Conservation (phyloP, 441 rosid species). For the Gossypium lobatum region DNA sequence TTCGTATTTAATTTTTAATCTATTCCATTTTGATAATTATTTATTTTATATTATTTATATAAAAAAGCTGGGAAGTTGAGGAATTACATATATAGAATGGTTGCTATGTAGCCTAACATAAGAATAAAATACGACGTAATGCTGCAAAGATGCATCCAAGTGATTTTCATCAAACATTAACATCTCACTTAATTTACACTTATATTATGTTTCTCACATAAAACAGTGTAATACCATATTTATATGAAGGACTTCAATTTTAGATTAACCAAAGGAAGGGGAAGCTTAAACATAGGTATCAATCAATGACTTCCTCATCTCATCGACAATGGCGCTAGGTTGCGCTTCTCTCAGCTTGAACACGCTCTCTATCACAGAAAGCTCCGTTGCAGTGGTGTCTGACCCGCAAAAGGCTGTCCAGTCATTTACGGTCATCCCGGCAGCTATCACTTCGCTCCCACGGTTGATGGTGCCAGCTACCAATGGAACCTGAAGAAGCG, state of each 20-base stretch:
- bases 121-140: not conserved
- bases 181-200: not conserved
- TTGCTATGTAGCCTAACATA: not conserved
- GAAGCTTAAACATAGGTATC: constrained; percentile 58
- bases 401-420: constrained; percentile 91
- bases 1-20: too few relatives aligned
- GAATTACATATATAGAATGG: not conserved
- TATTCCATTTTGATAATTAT: too few relatives aligned
- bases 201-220: not conserved
- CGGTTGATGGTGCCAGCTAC: constrained; percentile 95
- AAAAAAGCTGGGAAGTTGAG: not conserved
- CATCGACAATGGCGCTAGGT: constrained; percentile 73
- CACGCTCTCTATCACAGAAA: constrained; percentile 79
- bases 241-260: not conserved
- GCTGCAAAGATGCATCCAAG: not conserved
- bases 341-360: constrained; percentile 91
- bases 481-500: constrained; percentile 82
- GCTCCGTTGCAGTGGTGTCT: constrained; percentile 91
- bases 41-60: too few relatives aligned
- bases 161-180: not conserved
- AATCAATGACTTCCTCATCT: constrained; percentile 90
- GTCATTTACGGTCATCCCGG: constrained; percentile 83
- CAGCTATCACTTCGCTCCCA: constrained; percentile 82
- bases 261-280: not conserved
- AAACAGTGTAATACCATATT: not conserved